Evolutionary conservation across 441 rosid genomes (phyloP).

Genomic region (Adansonia madagascariensis): DNA sequence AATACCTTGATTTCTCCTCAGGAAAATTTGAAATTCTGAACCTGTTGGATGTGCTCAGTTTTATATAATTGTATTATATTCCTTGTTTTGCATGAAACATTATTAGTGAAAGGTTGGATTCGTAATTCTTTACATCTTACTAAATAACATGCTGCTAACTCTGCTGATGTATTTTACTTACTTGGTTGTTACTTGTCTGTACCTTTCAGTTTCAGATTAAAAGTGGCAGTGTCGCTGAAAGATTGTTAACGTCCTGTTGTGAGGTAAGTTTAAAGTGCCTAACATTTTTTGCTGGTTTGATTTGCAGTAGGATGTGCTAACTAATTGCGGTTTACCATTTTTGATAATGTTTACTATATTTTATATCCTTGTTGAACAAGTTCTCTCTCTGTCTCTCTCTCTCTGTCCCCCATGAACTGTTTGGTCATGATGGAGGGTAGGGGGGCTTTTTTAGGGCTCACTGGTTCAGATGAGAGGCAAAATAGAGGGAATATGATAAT

Average conservation of each 20-base stretch:
- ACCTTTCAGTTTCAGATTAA: conserved; percentile 56
- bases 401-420: not conserved
- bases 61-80: not conserved
- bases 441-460: not conserved
- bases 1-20: not conserved
- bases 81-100: not conserved
- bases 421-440: not conserved
- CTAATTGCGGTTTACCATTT: conserved; percentile 12
- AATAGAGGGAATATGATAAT: conserved; percentile 8
- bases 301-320: not conserved
- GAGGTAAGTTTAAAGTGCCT: conserved; percentile 56
- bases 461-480: conserved; percentile 19
- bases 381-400: not conserved
- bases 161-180: conserved; percentile 25
- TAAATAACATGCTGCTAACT: not conserved
- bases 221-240: conserved; percentile 67
- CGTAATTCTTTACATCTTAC: not conserved
- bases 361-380: not conserved
- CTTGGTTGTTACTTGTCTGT: conserved; percentile 32
- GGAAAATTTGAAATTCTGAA: not conserved
- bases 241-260: conserved; percentile 74
- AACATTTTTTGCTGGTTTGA: not conserved
- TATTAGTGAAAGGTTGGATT: conserved; percentile 11
- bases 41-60: not conserved
- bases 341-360: not conserved